Conservation (phyloP, 177 flowering plant genomes). For the Vitis hybrid region DNA sequence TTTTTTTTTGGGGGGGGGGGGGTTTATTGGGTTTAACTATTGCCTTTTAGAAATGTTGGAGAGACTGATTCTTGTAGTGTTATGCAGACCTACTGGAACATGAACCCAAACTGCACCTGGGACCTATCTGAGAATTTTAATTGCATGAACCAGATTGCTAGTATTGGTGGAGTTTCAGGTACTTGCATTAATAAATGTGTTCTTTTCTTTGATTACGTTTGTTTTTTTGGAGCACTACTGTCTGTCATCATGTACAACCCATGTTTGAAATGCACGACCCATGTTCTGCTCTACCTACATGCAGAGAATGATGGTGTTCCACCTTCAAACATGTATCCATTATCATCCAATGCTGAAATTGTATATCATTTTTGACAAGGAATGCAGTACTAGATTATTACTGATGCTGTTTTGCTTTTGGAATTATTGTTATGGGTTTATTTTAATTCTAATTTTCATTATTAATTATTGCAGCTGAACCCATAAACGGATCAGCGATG, state of each 20-base stretch:
- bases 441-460: not conserved
- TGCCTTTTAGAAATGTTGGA: not conserved
- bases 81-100: conserved; percentile 34
- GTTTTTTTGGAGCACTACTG: not conserved
- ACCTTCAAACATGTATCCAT: too few species aligned
- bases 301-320: too few species aligned
- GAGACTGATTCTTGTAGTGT: not conserved
- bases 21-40: too few species aligned
- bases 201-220: not conserved
- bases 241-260: too few species aligned
- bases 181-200: not conserved
- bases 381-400: too few species aligned
- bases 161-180: conserved; percentile 28
- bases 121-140: conserved; percentile 24
- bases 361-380: too few species aligned
- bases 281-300: too few species aligned
- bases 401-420: too few species aligned
- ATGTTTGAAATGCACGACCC: too few species aligned
- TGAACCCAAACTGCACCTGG: conserved; percentile 25
- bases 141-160: conserved; percentile 23
- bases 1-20: not conserved
- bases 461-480: conserved; percentile 22
- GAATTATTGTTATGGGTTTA: too few species aligned
- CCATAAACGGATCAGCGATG: conserved; percentile 18
- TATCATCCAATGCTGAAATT: too few species aligned